Percentiles rank a stretch among this genome's conserved stretches.
These are phyloP conservation scores for Alternaria ethzedia DNA, from an alignment of 2,329 filamentous ascomycete species.

Conservation along the genomic window DNA sequence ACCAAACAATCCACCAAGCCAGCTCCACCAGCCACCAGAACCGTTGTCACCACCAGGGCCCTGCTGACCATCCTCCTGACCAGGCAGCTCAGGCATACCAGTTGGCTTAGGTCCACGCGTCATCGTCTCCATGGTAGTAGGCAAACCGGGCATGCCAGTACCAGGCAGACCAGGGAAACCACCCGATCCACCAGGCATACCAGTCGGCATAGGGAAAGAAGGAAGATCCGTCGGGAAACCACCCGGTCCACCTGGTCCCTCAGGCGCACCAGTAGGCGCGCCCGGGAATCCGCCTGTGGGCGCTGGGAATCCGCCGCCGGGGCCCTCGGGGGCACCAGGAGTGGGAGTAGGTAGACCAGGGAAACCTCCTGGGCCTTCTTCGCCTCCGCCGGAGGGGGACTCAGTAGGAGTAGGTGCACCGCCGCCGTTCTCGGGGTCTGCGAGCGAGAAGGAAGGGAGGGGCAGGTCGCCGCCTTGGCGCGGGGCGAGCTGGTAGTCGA, in stretches of 20 bases:
- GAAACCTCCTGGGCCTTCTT: neutral
- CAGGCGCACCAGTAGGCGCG: neutral
- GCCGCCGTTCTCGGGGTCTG: constrained; percentile 7
- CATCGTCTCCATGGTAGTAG: constrained; percentile 13
- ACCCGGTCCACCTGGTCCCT: neutral
- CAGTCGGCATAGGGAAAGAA: constrained; percentile 2
- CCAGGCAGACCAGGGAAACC: constrained; percentile 2
- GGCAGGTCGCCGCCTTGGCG: constrained; percentile 8
- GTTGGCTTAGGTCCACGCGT: constrained; percentile 22
- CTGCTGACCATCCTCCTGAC: neutral
- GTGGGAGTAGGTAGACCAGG: neutral
- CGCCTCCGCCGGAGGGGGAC: neutral
- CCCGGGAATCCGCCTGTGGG: neutral
- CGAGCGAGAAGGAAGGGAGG: constrained; percentile 19
- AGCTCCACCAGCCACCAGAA: constrained; percentile 10
- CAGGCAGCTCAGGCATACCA: constrained; percentile 4
- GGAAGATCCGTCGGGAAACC: constrained; percentile 5
- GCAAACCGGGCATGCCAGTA: constrained; percentile 5
- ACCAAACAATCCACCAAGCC: constrained; percentile 13
- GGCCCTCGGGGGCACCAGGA: neutral
- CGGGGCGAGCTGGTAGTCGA: constrained; percentile 27
- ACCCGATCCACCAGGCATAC: neutral
- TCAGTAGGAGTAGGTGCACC: neutral
- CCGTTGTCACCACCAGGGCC: neutral
- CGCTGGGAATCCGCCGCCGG: neutral